phyloP scores from a whole-genome alignment of 768 basidiomycete species.

The Rhizopogon rudus region DNA sequence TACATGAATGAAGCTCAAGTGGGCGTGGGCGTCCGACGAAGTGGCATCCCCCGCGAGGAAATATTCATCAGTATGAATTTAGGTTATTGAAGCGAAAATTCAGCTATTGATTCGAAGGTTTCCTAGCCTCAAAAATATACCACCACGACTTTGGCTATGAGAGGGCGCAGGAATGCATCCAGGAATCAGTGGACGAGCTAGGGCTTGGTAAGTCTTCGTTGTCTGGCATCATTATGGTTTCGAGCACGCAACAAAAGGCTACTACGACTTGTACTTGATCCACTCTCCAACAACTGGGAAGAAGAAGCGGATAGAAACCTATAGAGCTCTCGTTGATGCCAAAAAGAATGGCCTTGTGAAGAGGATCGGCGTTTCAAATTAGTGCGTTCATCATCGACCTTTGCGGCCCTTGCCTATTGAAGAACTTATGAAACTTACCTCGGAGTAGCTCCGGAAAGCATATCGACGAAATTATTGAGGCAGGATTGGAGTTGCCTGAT shows the following conservation, averaged over 20 bases:
- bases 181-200: slow-evolving; percentile 20
- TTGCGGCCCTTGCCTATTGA: neutral
- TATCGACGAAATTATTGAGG: slow-evolving; percentile 19
- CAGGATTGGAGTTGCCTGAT: slow-evolving; percentile 20
- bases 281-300: slow-evolving; percentile 38
- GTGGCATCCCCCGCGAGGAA: slow-evolving; percentile 20
- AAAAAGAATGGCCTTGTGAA: slow-evolving; percentile 32
- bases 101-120: neutral
- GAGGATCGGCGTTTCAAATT: slow-evolving; percentile 44
- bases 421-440: neutral
- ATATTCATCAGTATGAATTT: slow-evolving; percentile 23
- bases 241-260: slow-evolving; percentile 23
- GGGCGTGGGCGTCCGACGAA: slow-evolving; percentile 19
- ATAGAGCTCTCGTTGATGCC: slow-evolving; percentile 33
- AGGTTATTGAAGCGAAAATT: neutral
- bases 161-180: slow-evolving; percentile 8
- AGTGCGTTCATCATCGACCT: slow-evolving; percentile 21
- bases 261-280: slow-evolving; percentile 44
- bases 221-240: neutral
- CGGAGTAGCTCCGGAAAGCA: slow-evolving; percentile 20
- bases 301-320: slow-evolving; percentile 33
- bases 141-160: slow-evolving; percentile 9
- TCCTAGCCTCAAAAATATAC: slow-evolving; percentile 19
- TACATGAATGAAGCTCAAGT: slow-evolving; percentile 23
- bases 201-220: slow-evolving; percentile 11